These are phyloP conservation scores for Favolaschia claudopus DNA, from an alignment of 768 basidiomycete genomes.

Conservation along the genomic window DNA sequence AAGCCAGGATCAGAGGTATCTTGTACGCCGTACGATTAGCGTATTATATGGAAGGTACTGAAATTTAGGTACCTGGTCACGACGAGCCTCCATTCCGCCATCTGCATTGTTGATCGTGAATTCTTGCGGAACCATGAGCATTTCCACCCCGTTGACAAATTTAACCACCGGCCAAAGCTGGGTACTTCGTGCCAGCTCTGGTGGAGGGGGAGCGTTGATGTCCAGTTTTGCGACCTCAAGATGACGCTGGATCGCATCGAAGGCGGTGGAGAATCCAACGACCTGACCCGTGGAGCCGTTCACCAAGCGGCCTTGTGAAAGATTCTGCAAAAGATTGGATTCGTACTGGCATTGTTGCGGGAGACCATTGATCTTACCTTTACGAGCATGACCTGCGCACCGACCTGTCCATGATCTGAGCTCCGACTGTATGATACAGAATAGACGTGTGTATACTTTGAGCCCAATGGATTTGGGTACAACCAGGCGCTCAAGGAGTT, in stretches of 20 bases:
- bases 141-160: constrained; percentile 56
- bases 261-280: constrained; percentile 50
- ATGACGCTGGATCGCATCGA: constrained; percentile 52
- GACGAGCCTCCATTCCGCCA: constrained; percentile 64
- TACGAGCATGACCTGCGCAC: constrained; percentile 88
- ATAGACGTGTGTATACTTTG: constrained; percentile 47
- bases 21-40: constrained; percentile 31
- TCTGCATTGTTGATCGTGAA: constrained; percentile 71
- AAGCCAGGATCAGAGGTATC: constrained; percentile 84
- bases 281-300: constrained; percentile 76
- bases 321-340: constrained; percentile 52
- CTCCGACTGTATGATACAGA: constrained; percentile 4
- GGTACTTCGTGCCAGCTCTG: constrained; percentile 13
- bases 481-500: constrained; percentile 67
- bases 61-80: constrained; percentile 56
- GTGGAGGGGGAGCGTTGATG: constrained; percentile 25
- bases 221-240: constrained; percentile 47
- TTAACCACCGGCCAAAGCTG: constrained; percentile 65
- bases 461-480: constrained; percentile 54
- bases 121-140: constrained; percentile 60
- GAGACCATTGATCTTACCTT: constrained; percentile 54
- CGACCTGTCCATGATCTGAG: constrained; percentile 51
- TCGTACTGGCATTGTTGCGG: not conserved
- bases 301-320: constrained; percentile 71
- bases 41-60: not conserved